Percentiles rank a stretch among this genome's conserved stretches.
These are phyloP conservation scores for Vigna nakashimae DNA, from an alignment of 306 rosid genomes.

Conservation along the genomic window DNA sequence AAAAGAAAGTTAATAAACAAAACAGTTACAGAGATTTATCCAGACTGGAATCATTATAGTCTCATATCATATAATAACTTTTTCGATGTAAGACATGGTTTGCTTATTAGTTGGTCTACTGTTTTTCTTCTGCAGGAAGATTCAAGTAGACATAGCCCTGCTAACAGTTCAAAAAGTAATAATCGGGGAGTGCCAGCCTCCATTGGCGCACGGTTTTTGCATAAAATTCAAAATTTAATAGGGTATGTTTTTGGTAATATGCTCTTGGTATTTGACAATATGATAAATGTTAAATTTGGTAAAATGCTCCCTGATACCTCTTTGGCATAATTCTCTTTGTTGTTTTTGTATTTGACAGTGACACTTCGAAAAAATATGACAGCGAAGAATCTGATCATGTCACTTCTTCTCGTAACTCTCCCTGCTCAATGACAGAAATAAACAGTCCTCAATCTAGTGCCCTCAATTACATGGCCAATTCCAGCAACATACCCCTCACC, in stretches of 20 bases:
- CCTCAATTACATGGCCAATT: slow-evolving; percentile 46
- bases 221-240: slow-evolving; percentile 46
- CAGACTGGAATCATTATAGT: no score
- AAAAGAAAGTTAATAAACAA: background rate
- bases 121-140: slow-evolving; percentile 57
- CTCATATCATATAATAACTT: background rate
- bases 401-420: slow-evolving; percentile 45
- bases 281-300: slow-evolving; percentile 25
- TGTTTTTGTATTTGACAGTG: slow-evolving; percentile 53
- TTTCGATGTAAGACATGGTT: background rate
- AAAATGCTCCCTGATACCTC: background rate
- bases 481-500: slow-evolving; percentile 47
- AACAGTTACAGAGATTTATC: background rate
- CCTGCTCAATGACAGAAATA: slow-evolving; percentile 38
- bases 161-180: slow-evolving; percentile 41
- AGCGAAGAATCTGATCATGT: slow-evolving; percentile 41
- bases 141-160: slow-evolving; percentile 49
- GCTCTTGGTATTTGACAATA: slow-evolving; percentile 10
- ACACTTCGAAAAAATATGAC: slow-evolving; percentile 48
- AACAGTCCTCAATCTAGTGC: slow-evolving; percentile 45
- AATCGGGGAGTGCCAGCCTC: slow-evolving; percentile 44
- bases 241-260: slow-evolving; percentile 50
- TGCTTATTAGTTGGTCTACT: slow-evolving; percentile 23
- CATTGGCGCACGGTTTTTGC: slow-evolving; percentile 42
- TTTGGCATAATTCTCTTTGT: slow-evolving; percentile 25